These are phyloP conservation scores for Colletotrichum orbiculare DNA, from an alignment of 2,329 filamentous ascomycete genomes.

Conservation along the genomic window DNA sequence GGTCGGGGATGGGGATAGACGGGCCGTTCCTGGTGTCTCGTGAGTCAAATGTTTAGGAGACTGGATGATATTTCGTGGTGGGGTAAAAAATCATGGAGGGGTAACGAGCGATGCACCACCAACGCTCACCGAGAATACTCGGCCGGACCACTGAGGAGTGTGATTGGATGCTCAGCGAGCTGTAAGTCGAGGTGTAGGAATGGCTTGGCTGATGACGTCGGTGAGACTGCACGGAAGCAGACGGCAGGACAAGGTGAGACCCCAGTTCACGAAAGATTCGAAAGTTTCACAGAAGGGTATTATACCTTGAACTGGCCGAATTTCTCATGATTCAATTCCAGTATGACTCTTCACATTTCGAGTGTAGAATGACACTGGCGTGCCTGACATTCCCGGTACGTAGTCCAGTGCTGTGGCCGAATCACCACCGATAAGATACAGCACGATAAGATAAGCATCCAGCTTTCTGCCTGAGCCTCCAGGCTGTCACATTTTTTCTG, in stretches of 20 bases:
- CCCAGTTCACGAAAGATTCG: too few relatives aligned
- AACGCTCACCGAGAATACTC: slow-evolving; percentile 27
- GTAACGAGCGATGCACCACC: slow-evolving; percentile 24
- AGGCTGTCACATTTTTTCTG: slow-evolving; percentile 33
- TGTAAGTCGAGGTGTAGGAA: not conserved
- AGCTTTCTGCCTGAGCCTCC: slow-evolving; percentile 2
- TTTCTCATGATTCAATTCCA: too few relatives aligned
- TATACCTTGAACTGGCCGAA: too few relatives aligned
- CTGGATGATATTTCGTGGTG: slow-evolving; percentile 35
- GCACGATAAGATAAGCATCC: slow-evolving; percentile 16
- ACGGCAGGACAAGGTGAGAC: not conserved
- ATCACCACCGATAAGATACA: slow-evolving; percentile 14
- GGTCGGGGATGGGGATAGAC: slow-evolving; percentile 17
- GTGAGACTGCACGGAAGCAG: not conserved
- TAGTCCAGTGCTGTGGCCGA: slow-evolving; percentile 11
- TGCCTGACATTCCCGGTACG: slow-evolving; percentile 5
- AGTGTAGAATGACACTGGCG: not conserved
- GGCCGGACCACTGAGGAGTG: not conserved
- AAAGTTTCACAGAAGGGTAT: too few relatives aligned
- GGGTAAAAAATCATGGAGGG: slow-evolving; percentile 37
- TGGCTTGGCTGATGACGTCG: too few relatives aligned
- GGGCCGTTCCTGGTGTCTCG: slow-evolving; percentile 31
- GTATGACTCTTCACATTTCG: slow-evolving; percentile 20
- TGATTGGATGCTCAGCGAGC: slow-evolving; percentile 26
- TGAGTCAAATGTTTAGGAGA: slow-evolving; percentile 37